Evolutionary conservation across 192 early-diverging fungal species (phyloP), one percentile per base, ranked within the genome.

Genomic region (Nowakowskiella sp.): DNA sequence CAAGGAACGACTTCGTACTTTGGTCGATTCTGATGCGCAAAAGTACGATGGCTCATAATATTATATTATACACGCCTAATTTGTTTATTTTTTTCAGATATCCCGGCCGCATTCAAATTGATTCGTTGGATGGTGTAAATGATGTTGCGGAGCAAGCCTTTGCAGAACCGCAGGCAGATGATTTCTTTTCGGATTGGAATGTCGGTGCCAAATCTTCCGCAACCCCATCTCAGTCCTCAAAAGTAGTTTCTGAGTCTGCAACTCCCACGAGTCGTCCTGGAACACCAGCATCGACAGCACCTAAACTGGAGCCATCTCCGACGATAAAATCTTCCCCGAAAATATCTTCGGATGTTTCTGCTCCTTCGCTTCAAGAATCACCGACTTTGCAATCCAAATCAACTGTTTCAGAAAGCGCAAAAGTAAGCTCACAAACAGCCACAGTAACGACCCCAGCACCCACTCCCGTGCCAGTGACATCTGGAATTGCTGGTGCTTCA

Each of bases 1-100:
- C 71, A 92, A 93, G 67, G 80, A 86, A 22, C 73, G 82, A 43
- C 55, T 97, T 52, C 59, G 66, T 25, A 73, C 71, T 59, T 76
- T 87, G 13, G 78, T 79, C 4, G 72, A 83, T 31, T 83, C 88
- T 39, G 93, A 96, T 56, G 64, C 57, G 8, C 31, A 51, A 39
- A 52, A 31, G 70, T 73, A 39, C n/a, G 54, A 16, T 19, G 27
- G 3, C 2, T 9, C 27, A 7, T 16, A 39, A 13, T 13, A 19
- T 39, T 19, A 13, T 13, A 39, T 39, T 19, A 39, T 39, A 19
- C n/a, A n/a, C n/a, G 36, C 36, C 13, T 39, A 19, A 39, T 39
- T 39, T 13, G 36, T 39, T 13, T 13, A 13, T 39, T 39, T 13
- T 13, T 39, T 39, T 39, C 36, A 39, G 36, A 39, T 39, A 13